Base-by-base conservation (phyloP, 176 grass and related monocot genomes). In the Tuctoria greenei region DNA sequence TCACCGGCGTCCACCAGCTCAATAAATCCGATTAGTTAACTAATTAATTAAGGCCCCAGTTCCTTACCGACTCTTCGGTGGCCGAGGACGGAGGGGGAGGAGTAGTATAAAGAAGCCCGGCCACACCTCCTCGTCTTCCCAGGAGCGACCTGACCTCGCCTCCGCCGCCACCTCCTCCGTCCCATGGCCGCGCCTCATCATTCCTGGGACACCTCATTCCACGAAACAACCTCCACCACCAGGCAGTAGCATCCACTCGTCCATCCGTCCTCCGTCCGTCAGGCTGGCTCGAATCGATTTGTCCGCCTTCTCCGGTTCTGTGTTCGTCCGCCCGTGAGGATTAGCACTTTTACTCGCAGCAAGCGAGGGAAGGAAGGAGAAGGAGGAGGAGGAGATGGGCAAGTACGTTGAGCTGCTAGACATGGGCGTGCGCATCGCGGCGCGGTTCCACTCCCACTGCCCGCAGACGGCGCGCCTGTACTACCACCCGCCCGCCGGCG, bases 391-490 rank as follows among this genome's bases (percentile, higher is more conserved):
- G 41, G 7, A 49, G 57, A 96, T 96, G 93, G 86, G 56, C 39
- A 96, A 70, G 81, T 96, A 83, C 77, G 55, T 75, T 28, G 93
- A 96, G 93, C 69, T 96, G 67, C 68, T 96, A 42, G 93, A 96
- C 76, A 85, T 92, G 93, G 89, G 93, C 1, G 74, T 90, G 78
- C 87, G 86, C 75, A 92, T 96, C 68, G 89, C 84, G 1, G 93
- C 93, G 66, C 81, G 89, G 64, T 96, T 96, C 86, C 93, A 96
- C 72, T 96, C 93, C 52, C 93, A 96, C 71, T 92, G 86, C 69
- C 89, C 86, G 14, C 89, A 96, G 68, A 96, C 89, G 11, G 86
- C 93, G 74, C 80, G 86, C 7, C 51, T 92, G 71, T 96, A 96
- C 86, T 96, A 92, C 81, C 90, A 90, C 84, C 93, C 58, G 66